These are phyloP conservation scores for Claviceps spartinae DNA, from an alignment of 2,329 filamentous ascomycete genomes.

Conservation along the genomic window DNA sequence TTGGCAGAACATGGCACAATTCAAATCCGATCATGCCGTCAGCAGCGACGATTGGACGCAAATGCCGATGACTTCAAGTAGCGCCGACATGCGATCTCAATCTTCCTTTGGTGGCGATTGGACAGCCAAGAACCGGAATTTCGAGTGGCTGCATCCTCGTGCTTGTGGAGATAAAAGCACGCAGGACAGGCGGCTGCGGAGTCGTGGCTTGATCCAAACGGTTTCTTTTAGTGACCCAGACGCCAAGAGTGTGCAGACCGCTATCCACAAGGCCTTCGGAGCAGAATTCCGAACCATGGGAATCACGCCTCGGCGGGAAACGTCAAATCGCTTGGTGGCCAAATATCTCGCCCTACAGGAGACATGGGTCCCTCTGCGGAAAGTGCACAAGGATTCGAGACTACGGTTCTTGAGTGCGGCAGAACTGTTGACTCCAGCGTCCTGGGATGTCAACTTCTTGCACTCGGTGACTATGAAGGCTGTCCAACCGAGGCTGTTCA, in stretches of 20 bases:
- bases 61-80: conserved; percentile 33
- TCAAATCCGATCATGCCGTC: conserved; percentile 24
- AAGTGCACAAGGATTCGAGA: conserved; percentile 59
- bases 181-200: conserved; percentile 58
- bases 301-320: conserved; percentile 16
- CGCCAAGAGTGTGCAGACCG: conserved; percentile 52
- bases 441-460: conserved; percentile 61
- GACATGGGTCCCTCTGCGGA: conserved; percentile 62
- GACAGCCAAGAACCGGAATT: conserved; percentile 26
- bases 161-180: conserved; percentile 50
- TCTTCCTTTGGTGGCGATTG: conserved; percentile 38
- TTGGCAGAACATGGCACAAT: conserved; percentile 38
- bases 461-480: conserved; percentile 61
- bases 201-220: conserved; percentile 55
- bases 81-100: conserved; percentile 30
- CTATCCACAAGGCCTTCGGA: conserved; percentile 49
- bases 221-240: conserved; percentile 49
- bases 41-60: conserved; percentile 42
- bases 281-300: conserved; percentile 35
- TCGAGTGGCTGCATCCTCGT: conserved; percentile 53
- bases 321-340: conserved; percentile 17
- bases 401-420: conserved; percentile 56
- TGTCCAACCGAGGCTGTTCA: conserved; percentile 53
- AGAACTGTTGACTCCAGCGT: conserved; percentile 59
- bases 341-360: conserved; percentile 50